phyloP scores from a whole-genome alignment of 2,329 filamentous ascomycete genomes.

The Beauveria bassiana region DNA sequence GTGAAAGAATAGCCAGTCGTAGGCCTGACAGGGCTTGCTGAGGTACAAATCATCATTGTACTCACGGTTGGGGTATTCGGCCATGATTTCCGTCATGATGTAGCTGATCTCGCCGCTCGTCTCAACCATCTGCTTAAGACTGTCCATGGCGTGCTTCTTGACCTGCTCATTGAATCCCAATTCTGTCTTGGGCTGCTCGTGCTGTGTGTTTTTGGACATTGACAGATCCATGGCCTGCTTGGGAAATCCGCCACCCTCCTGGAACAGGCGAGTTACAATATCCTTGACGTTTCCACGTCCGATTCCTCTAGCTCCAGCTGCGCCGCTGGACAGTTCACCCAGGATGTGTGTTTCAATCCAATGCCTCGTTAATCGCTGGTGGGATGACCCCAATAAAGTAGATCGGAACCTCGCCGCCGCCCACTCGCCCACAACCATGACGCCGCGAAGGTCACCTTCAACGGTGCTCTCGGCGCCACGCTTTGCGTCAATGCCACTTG shows the following conservation, averaged over 20 bases:
- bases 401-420: slow-evolving; percentile 63
- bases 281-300: slow-evolving; percentile 67
- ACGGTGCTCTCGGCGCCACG: slow-evolving; percentile 61
- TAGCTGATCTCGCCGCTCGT: slow-evolving; percentile 72
- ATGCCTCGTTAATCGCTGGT: slow-evolving; percentile 54
- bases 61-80: slow-evolving; percentile 75
- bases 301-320: slow-evolving; percentile 62
- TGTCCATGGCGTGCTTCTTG: slow-evolving; percentile 65
- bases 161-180: slow-evolving; percentile 65
- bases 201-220: slow-evolving; percentile 34
- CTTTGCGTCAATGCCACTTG: slow-evolving; percentile 60
- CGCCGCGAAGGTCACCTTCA: slow-evolving; percentile 67
- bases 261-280: slow-evolving; percentile 70
- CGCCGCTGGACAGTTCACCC: slow-evolving; percentile 59
- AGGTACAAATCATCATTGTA: slow-evolving; percentile 92
- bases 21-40: slow-evolving; percentile 77
- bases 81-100: slow-evolving; percentile 76
- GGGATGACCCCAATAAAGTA: slow-evolving; percentile 28
- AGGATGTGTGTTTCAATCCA: slow-evolving; percentile 71
- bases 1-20: slow-evolving; percentile 95
- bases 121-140: slow-evolving; percentile 68
- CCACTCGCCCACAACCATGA: slow-evolving; percentile 86
- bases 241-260: slow-evolving; percentile 70
- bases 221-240: slow-evolving; percentile 40
- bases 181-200: slow-evolving; percentile 49